Evolutionary conservation across 495 filamentous ascomycete species (phyloP), one percentile per base, ranked within the genome.

Genomic region (Bacidia gigantensis): DNA sequence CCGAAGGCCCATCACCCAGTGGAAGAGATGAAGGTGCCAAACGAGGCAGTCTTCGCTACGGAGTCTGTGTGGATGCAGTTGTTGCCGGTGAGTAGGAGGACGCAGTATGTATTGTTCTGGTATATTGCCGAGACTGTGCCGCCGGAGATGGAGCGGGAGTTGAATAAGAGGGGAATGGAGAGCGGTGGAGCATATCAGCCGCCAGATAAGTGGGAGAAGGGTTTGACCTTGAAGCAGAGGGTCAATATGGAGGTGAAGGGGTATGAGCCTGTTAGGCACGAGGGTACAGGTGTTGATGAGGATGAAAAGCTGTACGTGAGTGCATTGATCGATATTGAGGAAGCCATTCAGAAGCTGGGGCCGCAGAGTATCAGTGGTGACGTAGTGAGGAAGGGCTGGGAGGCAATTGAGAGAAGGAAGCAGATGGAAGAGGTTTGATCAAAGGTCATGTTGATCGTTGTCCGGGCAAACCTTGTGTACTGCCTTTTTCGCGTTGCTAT

Each of bases 101-200:
- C 25, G 12, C 71, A 73, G 55, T 75, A 75, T 53, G 51, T 75
- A 3, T 60, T 72, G 2, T 72, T 67, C 51, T 75, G 72, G 72
- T 74, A 71, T 56, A 66, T 71, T 26, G 69, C 70, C 10, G 72
- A 75, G 51, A 75, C 72, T 1, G 56, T 75, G n/a, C 66, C 69
- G n/a, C 61, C 62, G 21, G 59, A 64, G 1, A 46, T 69, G 2
- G 70, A 71, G 54, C 32, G 38, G 45, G 32, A 44, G 18, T 40
- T 61, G 32, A 56, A 46, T 11, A 21, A 42, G 5, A 41, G 24
- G 17, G 47, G 38, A 20, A 47, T 44, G 17, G 46, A 41, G n/a
- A 32, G 56, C 24, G 50, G 24, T 12, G 46, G 41, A n/a, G 55
- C 52, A 0, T 62, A 62, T 47, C 59, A 57, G 45, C 42, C 46